Conservation (phyloP, 139 green algal genomes). For the Chlorella sp. region DNA sequence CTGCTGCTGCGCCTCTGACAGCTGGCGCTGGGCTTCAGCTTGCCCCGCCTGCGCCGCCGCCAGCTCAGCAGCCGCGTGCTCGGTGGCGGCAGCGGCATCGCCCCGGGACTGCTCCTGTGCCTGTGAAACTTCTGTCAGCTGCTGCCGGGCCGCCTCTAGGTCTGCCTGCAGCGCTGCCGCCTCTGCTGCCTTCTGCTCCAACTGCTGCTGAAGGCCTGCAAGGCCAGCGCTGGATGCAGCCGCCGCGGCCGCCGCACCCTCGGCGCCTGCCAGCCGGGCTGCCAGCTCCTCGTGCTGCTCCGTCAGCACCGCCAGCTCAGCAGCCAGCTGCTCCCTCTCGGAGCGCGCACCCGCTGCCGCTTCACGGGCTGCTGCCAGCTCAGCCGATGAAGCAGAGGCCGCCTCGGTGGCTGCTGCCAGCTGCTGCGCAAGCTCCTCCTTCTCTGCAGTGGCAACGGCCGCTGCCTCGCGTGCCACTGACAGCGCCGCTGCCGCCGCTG, state of each 20-base stretch:
- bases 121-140: background rate
- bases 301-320: background rate
- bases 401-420: background rate
- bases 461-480: background rate
- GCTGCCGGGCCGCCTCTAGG: background rate
- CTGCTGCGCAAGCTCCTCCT: background rate
- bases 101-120: background rate
- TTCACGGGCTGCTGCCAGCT: background rate
- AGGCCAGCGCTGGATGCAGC: background rate
- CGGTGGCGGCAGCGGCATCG: background rate
- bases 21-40: background rate
- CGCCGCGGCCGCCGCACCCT: background rate
- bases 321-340: background rate
- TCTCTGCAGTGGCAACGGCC: background rate
- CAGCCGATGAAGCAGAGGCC: background rate
- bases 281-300: background rate
- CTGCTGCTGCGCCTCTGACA: slow-evolving; percentile 11
- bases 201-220: background rate
- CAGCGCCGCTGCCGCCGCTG: background rate
- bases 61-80: background rate
- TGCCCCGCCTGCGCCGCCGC: background rate
- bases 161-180: background rate
- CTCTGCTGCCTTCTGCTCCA: background rate
- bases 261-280: background rate
- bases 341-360: background rate